Evolutionary conservation across 2,329 filamentous ascomycete species (phyloP), one percentile per base, ranked within the genome.

Genomic region (Periconia sp.): DNA sequence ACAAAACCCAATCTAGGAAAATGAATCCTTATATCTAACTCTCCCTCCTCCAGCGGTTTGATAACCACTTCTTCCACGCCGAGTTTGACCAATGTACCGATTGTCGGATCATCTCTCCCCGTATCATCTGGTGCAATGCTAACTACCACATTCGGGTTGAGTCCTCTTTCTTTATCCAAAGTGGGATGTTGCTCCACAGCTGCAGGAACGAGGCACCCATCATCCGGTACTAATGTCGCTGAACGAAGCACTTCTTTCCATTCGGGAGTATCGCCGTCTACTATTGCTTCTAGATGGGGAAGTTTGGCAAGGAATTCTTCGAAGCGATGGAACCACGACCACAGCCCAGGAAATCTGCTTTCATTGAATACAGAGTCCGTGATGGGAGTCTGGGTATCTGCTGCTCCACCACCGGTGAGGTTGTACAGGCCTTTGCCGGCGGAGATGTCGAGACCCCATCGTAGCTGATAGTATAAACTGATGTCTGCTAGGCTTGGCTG

Each of bases 41-140:
- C 59, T 1, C 63, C 66, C 2, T 59, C 44, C 26, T 47, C 45
- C 9, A 46, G 39, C 5, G 71, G 71, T 51, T 59, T 57, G 34
- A 73, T 62, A 0, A 73, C 66, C 2, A 73, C 60, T 43, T 73
- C 71, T 35, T 74, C 71, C 1, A 71, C 67, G 4, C 71, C 69
- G 23, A 69, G 45, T n/a, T 56, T 57, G 0, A 73, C 49, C 41
- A 73, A 35, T 4, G 36, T 61, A 0, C 71, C 71, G 11, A 68
- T 36, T 1, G 69, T 72, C 4, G 70, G 70, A 56, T 71, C 60
- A 31, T 55, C 63, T 28, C 63, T 59, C 0, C 72, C 71, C 15
- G 68, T 73, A 52, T 74, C 71, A 56, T 73, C 70, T 1, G 72
- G 72, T 17, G 56, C 61, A 1, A 74, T 56, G 18, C 52, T 61